Base-by-base conservation (phyloP, 1,139 yeast genomes). In the Sugiyamaella castrensis region DNA sequence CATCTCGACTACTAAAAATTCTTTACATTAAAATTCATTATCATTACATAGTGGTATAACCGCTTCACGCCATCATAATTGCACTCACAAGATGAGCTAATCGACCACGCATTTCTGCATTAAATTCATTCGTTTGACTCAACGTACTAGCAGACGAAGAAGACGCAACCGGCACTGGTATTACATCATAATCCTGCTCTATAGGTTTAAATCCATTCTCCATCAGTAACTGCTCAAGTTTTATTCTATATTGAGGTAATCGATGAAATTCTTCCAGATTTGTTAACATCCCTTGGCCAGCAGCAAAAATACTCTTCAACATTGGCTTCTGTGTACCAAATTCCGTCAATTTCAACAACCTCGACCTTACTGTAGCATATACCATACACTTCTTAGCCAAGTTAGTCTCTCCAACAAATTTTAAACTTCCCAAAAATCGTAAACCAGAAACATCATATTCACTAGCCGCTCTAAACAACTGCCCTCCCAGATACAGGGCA, bases 401-500 rank as follows among this genome's bases (percentile, higher is more conserved):
- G 65, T 41, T 59, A 10, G 44, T 45, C 30, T 49, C 54, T 3
- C 59, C 71, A 48, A 81, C 60, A 53, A 74, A 67, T 51, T 71
- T 68, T 60, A 78, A 69, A 13, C 85, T 63, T 11, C 73, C 68
- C 47, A 86, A 67, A 56, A 81, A 84, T 46, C 82, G 75, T 10
- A 74, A 59, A 48, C 76, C 81, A 51, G 79, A 72, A 4, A 72
- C 69, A 47, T 79, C 83, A 58, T 77, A 80, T 8, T 75, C 75
- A 1, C 75, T 67, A 5, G 76, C 76, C 1, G 75, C 67, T 31
- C 71, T 71, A 64, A 81, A 82, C 51, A 77, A 74, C 37, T 69
- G 67, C 0, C 84, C 75, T 8, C 81, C 81, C 52, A 81, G 78
- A 48, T 75, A 71, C 47, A 82, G 65, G 0, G 80, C 68, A 35